Evolutionary conservation across 2,329 filamentous ascomycete species (phyloP).

Genomic region (Fusarium nygamai): DNA sequence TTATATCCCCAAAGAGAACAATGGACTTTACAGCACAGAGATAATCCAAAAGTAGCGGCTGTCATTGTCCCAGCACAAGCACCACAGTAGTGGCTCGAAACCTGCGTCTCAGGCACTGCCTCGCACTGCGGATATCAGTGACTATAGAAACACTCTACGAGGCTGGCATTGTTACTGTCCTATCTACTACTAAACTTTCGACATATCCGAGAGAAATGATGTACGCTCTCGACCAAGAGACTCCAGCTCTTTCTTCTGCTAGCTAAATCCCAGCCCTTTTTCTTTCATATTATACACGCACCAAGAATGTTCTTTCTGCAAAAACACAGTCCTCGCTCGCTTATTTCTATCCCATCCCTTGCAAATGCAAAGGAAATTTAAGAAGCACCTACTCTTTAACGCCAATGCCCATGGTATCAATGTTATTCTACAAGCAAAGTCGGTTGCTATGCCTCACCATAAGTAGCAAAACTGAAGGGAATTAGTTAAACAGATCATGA

Average conservation of each 20-base stretch:
- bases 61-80: background rate
- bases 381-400: slow-evolving; percentile 31
- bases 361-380: background rate
- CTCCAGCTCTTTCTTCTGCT: background rate
- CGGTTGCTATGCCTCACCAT: slow-evolving; percentile 51
- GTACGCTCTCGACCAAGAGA: background rate
- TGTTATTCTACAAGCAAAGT: slow-evolving; percentile 11
- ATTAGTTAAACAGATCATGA: slow-evolving; percentile 8
- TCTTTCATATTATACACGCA: slow-evolving; percentile 5
- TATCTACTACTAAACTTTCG: background rate
- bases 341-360: background rate
- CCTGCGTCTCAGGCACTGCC: background rate
- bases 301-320: background rate
- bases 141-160: background rate
- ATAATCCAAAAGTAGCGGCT: background rate
- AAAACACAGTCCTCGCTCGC: slow-evolving; percentile 6
- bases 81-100: background rate
- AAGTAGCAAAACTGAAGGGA: slow-evolving; percentile 49
- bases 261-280: background rate
- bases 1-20: background rate
- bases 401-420: slow-evolving; percentile 35
- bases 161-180: background rate
- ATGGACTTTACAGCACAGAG: background rate
- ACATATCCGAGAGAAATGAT: background rate
- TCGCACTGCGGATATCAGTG: background rate